Conservation (phyloP, 495 filamentous ascomycete species). For the Aspergillus panamensis region DNA sequence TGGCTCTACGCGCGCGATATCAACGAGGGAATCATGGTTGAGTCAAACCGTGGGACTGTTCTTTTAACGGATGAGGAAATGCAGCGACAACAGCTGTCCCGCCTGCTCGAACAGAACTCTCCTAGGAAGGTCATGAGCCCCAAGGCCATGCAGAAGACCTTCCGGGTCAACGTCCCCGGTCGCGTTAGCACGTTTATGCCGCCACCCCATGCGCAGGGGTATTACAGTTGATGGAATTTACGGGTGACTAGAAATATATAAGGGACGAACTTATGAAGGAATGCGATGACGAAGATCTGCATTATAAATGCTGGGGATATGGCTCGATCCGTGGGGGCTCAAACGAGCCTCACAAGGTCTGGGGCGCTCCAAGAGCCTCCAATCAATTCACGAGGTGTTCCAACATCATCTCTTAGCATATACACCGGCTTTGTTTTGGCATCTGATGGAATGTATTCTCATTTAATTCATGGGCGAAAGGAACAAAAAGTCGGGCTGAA, state of each 20-base stretch:
- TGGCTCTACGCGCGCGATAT: constrained; percentile 25
- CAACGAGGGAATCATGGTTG: constrained; percentile 2
- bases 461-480: background rate
- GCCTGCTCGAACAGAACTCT: constrained; percentile 27
- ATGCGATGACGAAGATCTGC: constrained; percentile 10
- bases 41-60: constrained; percentile 18
- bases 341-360: background rate
- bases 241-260: background rate
- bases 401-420: background rate
- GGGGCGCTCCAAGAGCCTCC: background rate
- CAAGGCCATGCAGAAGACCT: constrained; percentile 32
- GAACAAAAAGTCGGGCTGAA: background rate
- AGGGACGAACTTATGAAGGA: constrained; percentile 1
- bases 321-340: background rate
- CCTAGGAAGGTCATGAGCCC: constrained; percentile 20
- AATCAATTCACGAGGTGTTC: background rate
- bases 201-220: constrained; percentile 7
- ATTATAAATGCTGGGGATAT: background rate
- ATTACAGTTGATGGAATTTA: constrained; percentile 7
- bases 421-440: background rate
- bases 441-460: background rate
- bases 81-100: constrained; percentile 37
- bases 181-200: constrained; percentile 14
- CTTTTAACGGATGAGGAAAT: constrained; percentile 37
- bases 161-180: constrained; percentile 30